Conservation (phyloP, 352 stramenopile species). For the Pythium sukuiense region DNA sequence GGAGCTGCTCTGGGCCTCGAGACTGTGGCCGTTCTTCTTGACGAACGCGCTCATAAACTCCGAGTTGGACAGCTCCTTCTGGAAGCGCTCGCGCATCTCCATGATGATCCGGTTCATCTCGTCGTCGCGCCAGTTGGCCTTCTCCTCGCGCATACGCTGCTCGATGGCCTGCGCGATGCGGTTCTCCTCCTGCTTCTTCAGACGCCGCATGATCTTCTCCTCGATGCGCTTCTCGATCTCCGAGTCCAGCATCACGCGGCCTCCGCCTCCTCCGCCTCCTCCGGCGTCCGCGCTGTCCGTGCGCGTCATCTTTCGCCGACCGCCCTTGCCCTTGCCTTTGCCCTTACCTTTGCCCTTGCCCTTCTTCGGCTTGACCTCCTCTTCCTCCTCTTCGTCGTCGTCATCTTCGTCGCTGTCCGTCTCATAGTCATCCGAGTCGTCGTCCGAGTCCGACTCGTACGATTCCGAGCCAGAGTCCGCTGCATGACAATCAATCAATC, state of each 20-base stretch:
- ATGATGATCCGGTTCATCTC: slow-evolving; percentile 91
- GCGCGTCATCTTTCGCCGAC: slow-evolving; percentile 29
- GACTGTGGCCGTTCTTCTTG: slow-evolving; percentile 60
- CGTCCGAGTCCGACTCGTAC: slow-evolving; percentile 57
- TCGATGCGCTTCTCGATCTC: slow-evolving; percentile 84
- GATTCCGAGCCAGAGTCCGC: slow-evolving; percentile 76
- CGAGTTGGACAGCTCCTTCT: slow-evolving; percentile 74
- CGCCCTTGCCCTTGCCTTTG: slow-evolving; percentile 21
- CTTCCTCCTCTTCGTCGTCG: slow-evolving; percentile 58
- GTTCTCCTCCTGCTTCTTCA: slow-evolving; percentile 88
- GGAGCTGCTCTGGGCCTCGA: slow-evolving; percentile 25
- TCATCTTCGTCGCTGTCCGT: slow-evolving; percentile 18
- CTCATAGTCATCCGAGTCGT: slow-evolving; percentile 33
- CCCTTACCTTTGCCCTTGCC: slow-evolving; percentile 33
- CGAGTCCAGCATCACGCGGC: slow-evolving; percentile 62
- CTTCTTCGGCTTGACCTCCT: slow-evolving; percentile 62
- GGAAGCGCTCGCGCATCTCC: slow-evolving; percentile 85
- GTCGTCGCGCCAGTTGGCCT: slow-evolving; percentile 86
- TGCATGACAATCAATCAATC: slow-evolving; percentile 11
- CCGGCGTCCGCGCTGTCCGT: slow-evolving; percentile 16
- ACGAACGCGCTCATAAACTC: slow-evolving; percentile 59
- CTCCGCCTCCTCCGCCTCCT: slow-evolving; percentile 4
- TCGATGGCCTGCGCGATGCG: slow-evolving; percentile 84
- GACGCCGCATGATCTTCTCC: slow-evolving; percentile 82
- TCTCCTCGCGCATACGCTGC: slow-evolving; percentile 76